Evolutionary conservation across 2,329 filamentous ascomycete species (phyloP).

Genomic region (Xylariomycetidae sp.): DNA sequence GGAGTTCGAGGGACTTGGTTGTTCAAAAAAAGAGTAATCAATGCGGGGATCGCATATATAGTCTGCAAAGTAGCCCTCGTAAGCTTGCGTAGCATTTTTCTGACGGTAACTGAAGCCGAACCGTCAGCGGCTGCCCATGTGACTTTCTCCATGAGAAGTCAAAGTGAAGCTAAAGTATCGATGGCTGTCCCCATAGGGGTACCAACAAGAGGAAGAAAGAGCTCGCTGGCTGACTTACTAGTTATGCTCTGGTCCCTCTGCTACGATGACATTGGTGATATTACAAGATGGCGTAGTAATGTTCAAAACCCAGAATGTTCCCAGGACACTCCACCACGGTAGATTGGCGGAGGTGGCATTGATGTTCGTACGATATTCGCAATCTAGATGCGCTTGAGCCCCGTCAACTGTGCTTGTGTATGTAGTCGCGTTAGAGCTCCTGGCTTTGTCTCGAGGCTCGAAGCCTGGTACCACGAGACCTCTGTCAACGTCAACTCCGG

Average conservation of each 20-base stretch:
- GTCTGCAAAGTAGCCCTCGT: slow-evolving; percentile 9
- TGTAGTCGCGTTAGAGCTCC: slow-evolving; percentile 1
- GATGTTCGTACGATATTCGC: slow-evolving; percentile 4
- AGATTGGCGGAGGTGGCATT: slow-evolving; percentile 5
- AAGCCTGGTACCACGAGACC: slow-evolving; percentile 9
- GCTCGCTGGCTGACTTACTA: slow-evolving; percentile 4
- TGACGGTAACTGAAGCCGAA: slow-evolving; percentile 5
- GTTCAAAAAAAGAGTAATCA: slow-evolving; percentile 2
- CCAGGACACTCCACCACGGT: slow-evolving; percentile 7
- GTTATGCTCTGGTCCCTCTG: slow-evolving; percentile 7
- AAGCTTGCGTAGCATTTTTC: slow-evolving; percentile 8
- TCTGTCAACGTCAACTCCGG: slow-evolving; percentile 5
- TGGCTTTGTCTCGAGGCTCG: background rate
- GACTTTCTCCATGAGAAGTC: no score
- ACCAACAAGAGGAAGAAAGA: background rate
- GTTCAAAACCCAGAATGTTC: slow-evolving; percentile 6
- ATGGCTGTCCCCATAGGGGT: no score
- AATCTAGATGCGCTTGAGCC: slow-evolving; percentile 5
- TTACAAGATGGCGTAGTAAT: slow-evolving; percentile 8
- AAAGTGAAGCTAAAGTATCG: no score
- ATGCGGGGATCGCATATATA: slow-evolving; percentile 7
- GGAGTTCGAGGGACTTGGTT: slow-evolving; percentile 6
- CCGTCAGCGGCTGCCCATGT: no score
- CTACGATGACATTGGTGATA: slow-evolving; percentile 8
- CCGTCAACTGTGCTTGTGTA: slow-evolving; percentile 7